Conservation (phyloP, 2,329 filamentous ascomycete species). For the Magnaporthales sp. region DNA sequence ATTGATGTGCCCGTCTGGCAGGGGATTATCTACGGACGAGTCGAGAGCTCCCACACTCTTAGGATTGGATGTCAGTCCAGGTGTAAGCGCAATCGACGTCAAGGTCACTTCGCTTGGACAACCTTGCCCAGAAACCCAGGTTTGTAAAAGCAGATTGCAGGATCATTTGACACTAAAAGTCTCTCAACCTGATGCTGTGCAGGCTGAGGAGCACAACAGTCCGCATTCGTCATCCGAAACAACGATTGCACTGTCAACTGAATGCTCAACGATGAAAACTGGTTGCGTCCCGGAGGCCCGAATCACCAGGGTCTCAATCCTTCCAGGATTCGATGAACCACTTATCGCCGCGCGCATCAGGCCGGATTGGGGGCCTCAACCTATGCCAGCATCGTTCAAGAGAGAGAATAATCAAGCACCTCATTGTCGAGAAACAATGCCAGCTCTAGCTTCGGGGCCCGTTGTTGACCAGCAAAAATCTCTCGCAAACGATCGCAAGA, state of each 20-base stretch:
- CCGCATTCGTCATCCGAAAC: not conserved
- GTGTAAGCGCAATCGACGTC: not conserved
- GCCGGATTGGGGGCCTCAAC: not conserved
- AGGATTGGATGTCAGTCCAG: not conserved
- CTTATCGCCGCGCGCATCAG: not conserved
- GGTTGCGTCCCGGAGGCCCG: not conserved
- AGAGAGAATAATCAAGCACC: not conserved
- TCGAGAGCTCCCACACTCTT: not conserved
- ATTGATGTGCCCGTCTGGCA: constrained; percentile 13
- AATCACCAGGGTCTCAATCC: not conserved
- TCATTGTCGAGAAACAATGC: not conserved
- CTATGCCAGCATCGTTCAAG: not conserved
- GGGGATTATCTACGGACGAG: constrained; percentile 1
- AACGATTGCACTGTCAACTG: not conserved
- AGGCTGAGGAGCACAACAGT: not conserved
- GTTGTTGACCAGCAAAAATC: not conserved
- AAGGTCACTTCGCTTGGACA: not conserved
- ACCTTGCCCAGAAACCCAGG: not conserved
- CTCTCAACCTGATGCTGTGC: not conserved
- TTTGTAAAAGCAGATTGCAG: not conserved
- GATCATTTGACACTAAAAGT: not conserved
- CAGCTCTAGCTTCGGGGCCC: not conserved
- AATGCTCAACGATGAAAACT: not conserved
- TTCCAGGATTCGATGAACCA: not conserved
- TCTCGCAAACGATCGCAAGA: not conserved